A percentile compares a stretch with the other conserved stretches of the same genome.
phyloP scores from a whole-genome alignment of 176 grass and related monocot genomes.

The Carex littledalei region DNA sequence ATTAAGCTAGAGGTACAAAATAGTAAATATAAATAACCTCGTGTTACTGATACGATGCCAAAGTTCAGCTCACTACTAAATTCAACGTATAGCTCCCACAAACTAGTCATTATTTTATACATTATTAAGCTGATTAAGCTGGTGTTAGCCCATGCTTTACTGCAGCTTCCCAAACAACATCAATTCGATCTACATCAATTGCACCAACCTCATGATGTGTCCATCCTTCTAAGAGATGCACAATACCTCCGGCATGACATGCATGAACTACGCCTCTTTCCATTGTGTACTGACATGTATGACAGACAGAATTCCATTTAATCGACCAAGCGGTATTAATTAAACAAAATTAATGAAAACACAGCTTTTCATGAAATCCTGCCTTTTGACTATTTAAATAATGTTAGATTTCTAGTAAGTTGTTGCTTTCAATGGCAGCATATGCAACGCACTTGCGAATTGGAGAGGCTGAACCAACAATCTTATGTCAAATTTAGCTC shows the following conservation, averaged over 20 bases:
- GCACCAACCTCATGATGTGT: constrained; percentile 92
- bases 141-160: constrained; percentile 66
- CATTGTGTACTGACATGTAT: constrained; percentile 66
- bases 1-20: background rate
- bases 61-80: background rate
- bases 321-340: background rate
- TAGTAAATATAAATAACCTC: background rate
- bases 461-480: background rate
- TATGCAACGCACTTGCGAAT: background rate
- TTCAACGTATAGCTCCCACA: background rate
- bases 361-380: background rate
- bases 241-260: constrained; percentile 95
- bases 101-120: background rate
- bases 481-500: background rate
- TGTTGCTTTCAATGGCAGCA: background rate
- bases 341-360: background rate
- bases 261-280: constrained; percentile 88
- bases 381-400: background rate
- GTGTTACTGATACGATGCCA: background rate
- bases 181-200: constrained; percentile 76
- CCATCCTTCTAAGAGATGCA: constrained; percentile 90
- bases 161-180: constrained; percentile 82
- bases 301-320: background rate
- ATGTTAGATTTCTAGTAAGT: background rate
- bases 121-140: constrained; percentile 23